Evolutionary conservation across 2,329 filamentous ascomycete genomes (phyloP), one percentile per base, ranked within the genome.

Genomic region (Clarireedia hainanense): DNA sequence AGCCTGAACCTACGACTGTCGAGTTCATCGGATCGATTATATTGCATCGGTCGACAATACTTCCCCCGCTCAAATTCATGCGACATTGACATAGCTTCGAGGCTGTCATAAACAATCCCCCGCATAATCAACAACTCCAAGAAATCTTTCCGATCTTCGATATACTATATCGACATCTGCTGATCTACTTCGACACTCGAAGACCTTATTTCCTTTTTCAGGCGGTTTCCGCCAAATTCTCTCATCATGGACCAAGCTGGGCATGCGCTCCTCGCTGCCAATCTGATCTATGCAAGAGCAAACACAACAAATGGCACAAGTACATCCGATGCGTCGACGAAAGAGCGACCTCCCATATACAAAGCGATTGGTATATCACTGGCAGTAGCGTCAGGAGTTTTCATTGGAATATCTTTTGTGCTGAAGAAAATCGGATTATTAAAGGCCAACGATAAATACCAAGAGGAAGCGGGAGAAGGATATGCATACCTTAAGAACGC

Each of bases 401-500:
- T 97, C 70, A 99, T 99, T 68, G 94, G 94, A 54, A 80, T 87
- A 14, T 97, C 92, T 0, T 99, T 97, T 70, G 91, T 97, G 27
- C 74, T 99, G 67, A 97, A 97, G 74, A 99, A 99, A 75, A 79
- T 89, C 58, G 94, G 94, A 4, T 74, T 99, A 64, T 78, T 99
- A 59, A 91, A 84, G 70, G 92, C 94, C 50, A 99, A 97, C 72
- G 84, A 89, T 65, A 97, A 97, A 71, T 97, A 97, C 76, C 88
- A 95, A 60, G 91, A 97, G 73, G 89, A 89, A 62, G 91, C 94
- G 0, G 94, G 94, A 58, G 92, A 97, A 72, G 94, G 94, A 56
- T 97, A 97, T 71, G 91, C 92, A 60, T 99, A 97, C 70, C 82
- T 99, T 65, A 96, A 95, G 75, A 97, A 97, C 67, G 77, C 77